These are phyloP conservation scores for Brettanomyces bruxellensis DNA, from an alignment of 805 yeast species.

Conservation along the genomic window DNA sequence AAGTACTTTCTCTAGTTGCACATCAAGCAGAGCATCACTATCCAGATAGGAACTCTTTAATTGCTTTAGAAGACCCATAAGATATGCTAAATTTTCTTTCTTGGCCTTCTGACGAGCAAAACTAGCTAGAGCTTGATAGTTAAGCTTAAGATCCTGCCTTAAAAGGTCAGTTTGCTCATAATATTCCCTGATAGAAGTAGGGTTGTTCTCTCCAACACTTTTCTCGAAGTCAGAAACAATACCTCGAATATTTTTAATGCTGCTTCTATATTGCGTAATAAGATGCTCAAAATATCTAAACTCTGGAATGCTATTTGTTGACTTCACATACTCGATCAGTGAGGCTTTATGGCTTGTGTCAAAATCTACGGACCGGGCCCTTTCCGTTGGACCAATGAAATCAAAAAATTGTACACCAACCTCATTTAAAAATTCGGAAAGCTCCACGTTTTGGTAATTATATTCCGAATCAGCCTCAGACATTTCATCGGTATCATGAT, in stretches of 20 bases:
- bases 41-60: slow-evolving; percentile 19
- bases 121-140: slow-evolving; percentile 24
- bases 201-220: slow-evolving; percentile 23
- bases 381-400: slow-evolving; percentile 22
- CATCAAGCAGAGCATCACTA: slow-evolving; percentile 12
- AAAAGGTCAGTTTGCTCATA: slow-evolving; percentile 19
- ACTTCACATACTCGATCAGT: slow-evolving; percentile 21
- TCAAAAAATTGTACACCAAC: slow-evolving; percentile 25
- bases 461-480: slow-evolving; percentile 6
- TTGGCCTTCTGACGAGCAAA: slow-evolving; percentile 22
- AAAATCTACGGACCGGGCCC: slow-evolving; percentile 10
- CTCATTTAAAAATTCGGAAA: slow-evolving; percentile 19
- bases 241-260: slow-evolving; percentile 17
- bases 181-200: slow-evolving; percentile 23
- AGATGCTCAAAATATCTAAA: slow-evolving; percentile 22
- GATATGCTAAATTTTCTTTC: slow-evolving; percentile 20
- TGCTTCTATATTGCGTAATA: slow-evolving; percentile 20
- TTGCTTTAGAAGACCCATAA: slow-evolving; percentile 19
- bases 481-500: slow-evolving; percentile 14
- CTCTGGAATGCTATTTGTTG: slow-evolving; percentile 20
- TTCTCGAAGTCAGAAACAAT: slow-evolving; percentile 20
- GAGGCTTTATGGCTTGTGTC: slow-evolving; percentile 2
- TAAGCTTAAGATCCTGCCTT: slow-evolving; percentile 17
- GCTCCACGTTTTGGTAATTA: slow-evolving; percentile 19
- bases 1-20: slow-evolving; percentile 14